phyloP scores from a whole-genome alignment of 306 rosid species.

The Delonix regia region DNA sequence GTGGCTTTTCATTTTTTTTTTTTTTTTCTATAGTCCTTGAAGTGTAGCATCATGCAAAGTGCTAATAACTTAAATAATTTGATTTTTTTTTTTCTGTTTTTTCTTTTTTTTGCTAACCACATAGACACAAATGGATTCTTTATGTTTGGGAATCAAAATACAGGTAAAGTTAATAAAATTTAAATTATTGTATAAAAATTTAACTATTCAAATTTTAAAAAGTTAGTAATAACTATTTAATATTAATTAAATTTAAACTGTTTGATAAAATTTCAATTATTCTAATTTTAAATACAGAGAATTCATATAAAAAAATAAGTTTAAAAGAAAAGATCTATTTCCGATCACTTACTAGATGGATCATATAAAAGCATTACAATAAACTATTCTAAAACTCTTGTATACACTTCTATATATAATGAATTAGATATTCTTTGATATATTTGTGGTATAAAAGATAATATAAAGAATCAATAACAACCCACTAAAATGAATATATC shows the following conservation, averaged over 20 bases:
- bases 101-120: slow-evolving; percentile 16
- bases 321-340: neutral
- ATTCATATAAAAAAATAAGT: neutral
- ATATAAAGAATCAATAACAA: neutral
- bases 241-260: too few relatives aligned
- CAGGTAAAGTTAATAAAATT: too few relatives aligned
- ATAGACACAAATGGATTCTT: too few relatives aligned
- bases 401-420: neutral
- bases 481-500: neutral
- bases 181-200: too few relatives aligned
- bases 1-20: slow-evolving; percentile 5
- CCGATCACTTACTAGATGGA: neutral
- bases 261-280: too few relatives aligned
- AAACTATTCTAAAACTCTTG: neutral
- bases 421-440: neutral
- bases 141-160: too few relatives aligned
- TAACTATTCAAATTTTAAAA: too few relatives aligned
- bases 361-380: neutral
- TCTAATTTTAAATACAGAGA: too few relatives aligned
- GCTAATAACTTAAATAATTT: slow-evolving; percentile 10
- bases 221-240: too few relatives aligned
- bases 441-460: neutral
- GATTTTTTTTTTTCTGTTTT: neutral
- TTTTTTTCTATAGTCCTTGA: neutral
- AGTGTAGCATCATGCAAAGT: slow-evolving; percentile 29